These are phyloP conservation scores for Nicotiana tomentosiformis DNA, from an alignment of 257 asterid genomes.

Conservation along the genomic window DNA sequence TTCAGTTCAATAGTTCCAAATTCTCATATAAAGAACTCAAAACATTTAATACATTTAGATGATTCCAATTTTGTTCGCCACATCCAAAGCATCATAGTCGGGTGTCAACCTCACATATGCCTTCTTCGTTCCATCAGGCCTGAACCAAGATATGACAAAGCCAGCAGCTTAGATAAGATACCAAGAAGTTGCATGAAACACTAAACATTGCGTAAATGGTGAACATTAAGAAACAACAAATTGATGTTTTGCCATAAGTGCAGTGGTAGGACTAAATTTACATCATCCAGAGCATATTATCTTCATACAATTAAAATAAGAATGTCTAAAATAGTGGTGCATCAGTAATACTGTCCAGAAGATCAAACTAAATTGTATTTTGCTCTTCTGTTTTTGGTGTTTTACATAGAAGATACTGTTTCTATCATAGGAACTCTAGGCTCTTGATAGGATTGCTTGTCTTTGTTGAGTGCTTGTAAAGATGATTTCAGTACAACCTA, in stretches of 20 bases:
- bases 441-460: too few relatives aligned
- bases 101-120: constrained; percentile 54
- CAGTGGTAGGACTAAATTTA: background rate
- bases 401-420: too few relatives aligned
- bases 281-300: background rate
- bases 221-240: background rate
- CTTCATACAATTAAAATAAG: background rate
- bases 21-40: background rate
- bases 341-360: background rate
- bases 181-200: background rate
- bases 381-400: too few relatives aligned
- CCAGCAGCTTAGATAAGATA: background rate
- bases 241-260: background rate
- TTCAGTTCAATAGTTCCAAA: background rate
- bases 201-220: background rate
- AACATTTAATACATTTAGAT: constrained; percentile 13
- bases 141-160: constrained; percentile 13
- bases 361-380: too few relatives aligned
- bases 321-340: background rate
- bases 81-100: constrained; percentile 48
- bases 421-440: too few relatives aligned
- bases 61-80: constrained; percentile 48
- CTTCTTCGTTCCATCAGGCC: constrained; percentile 60
- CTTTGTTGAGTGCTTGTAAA: too few relatives aligned
- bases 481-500: too few relatives aligned